phyloP scores from a whole-genome alignment of 2,329 filamentous ascomycete species.

The Moelleriella libera region DNA sequence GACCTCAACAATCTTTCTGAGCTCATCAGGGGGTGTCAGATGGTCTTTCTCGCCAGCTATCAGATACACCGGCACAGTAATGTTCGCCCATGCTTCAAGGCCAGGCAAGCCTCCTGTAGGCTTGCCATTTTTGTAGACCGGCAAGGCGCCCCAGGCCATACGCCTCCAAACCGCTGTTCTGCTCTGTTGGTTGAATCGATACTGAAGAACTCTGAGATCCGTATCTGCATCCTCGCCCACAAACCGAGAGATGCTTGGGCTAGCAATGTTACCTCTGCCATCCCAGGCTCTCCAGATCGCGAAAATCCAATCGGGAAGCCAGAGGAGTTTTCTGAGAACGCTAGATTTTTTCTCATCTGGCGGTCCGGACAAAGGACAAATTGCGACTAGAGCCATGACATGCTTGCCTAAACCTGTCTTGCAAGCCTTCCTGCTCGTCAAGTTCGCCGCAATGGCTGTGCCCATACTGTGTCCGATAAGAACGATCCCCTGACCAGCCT shows the following conservation, averaged over 20 bases:
- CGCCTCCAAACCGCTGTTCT: conserved; percentile 69
- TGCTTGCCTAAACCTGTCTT: conserved; percentile 40
- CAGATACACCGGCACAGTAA: conserved; percentile 63
- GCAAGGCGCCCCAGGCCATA: conserved; percentile 61
- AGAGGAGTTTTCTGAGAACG: conserved; percentile 43
- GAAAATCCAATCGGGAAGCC: conserved; percentile 59
- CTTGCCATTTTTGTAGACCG: conserved; percentile 38
- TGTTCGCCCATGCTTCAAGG: conserved; percentile 53
- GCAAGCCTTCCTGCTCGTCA: conserved; percentile 40
- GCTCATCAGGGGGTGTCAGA: conserved; percentile 58
- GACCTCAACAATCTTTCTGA: conserved; percentile 47
- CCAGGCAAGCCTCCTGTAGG: conserved; percentile 54
- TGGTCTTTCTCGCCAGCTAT: conserved; percentile 65
- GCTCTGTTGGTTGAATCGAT: conserved; percentile 71
- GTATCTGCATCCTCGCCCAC: conserved; percentile 52
- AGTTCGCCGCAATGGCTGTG: conserved; percentile 57
- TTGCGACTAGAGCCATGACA: conserved; percentile 62
- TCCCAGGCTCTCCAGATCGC: conserved; percentile 68
- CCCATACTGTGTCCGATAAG: conserved; percentile 87
- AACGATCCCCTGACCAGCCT: conserved; percentile 55
- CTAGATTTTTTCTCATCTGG: conserved; percentile 29
- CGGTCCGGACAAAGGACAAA: conserved; percentile 64
- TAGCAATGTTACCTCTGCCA: conserved; percentile 61
- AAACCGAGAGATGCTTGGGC: conserved; percentile 66
- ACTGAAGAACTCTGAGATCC: conserved; percentile 52